phyloP scores from a whole-genome alignment of 441 rosid species.

The Aleurites moluccanus region DNA sequence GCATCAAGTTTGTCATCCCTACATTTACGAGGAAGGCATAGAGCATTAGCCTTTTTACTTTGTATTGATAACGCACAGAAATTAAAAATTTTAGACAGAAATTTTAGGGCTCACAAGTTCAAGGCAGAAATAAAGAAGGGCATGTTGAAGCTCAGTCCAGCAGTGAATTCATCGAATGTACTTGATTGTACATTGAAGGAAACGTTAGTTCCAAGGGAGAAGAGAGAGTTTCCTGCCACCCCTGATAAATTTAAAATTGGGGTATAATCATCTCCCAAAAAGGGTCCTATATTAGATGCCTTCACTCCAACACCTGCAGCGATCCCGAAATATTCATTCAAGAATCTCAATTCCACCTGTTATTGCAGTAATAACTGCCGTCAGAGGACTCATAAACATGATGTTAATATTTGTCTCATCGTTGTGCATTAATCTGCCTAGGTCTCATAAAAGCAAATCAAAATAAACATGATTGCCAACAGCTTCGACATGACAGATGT shows the following conservation, averaged over 20 bases:
- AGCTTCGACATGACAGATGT: not conserved
- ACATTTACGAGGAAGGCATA: slow-evolving; percentile 22
- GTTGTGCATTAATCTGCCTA: not conserved
- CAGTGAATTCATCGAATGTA: slow-evolving; percentile 34
- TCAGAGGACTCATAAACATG: slow-evolving; percentile 8
- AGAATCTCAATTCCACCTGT: slow-evolving; percentile 54
- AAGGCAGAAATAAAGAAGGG: slow-evolving; percentile 42
- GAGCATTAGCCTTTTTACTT: not conserved
- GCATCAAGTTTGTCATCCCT: slow-evolving; percentile 47
- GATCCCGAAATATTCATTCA: slow-evolving; percentile 47
- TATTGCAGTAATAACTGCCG: slow-evolving; percentile 20
- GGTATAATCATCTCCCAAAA: slow-evolving; percentile 29
- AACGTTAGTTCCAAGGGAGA: slow-evolving; percentile 45
- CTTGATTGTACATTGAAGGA: slow-evolving; percentile 32
- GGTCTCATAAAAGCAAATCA: not conserved
- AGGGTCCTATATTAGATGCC: slow-evolving; percentile 20
- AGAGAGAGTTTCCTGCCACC: slow-evolving; percentile 36
- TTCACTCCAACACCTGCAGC: slow-evolving; percentile 45
- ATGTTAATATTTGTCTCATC: not conserved
- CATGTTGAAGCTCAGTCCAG: slow-evolving; percentile 45
- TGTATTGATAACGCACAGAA: not conserved
- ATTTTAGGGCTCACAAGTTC: slow-evolving; percentile 54
- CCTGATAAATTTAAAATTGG: slow-evolving; percentile 44
- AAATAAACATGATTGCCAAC: not conserved
- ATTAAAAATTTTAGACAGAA: not conserved